Percentiles rank a stretch among this genome's conserved stretches.
Evolutionary conservation across 192 early-diverging fungal genomes (phyloP).

Genomic region (Backusella psychrophila): DNA sequence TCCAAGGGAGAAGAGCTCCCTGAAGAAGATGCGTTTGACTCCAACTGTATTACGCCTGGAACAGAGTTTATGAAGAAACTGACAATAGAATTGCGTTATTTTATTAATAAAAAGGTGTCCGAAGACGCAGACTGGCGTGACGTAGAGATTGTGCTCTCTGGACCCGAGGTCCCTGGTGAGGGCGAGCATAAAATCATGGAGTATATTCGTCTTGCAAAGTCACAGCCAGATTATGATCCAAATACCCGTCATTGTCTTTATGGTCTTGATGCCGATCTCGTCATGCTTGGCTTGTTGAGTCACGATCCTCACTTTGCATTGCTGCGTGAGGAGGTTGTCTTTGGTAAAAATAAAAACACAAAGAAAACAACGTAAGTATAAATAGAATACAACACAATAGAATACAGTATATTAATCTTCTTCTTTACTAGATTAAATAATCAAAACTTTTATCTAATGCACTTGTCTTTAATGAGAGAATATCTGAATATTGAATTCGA

Average conservation of each 20-base stretch:
- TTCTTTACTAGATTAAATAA: constrained; percentile 38
- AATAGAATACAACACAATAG: neutral
- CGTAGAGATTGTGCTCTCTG: constrained; percentile 91
- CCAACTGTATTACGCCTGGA: constrained; percentile 98
- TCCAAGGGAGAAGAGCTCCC: constrained; percentile 68
- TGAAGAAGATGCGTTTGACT: constrained; percentile 81
- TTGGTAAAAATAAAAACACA: constrained; percentile 42
- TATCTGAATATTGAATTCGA: constrained; percentile 90
- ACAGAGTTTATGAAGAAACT: constrained; percentile 95
- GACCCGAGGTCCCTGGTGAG: constrained; percentile 94
- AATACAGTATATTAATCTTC: neutral
- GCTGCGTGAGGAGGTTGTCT: constrained; percentile 93
- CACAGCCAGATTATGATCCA: constrained; percentile 78
- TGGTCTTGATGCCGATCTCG: constrained; percentile 96
- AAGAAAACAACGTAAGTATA: constrained; percentile 45
- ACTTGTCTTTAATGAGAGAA: constrained; percentile 85
- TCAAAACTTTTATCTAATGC: constrained; percentile 74
- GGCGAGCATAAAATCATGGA: constrained; percentile 99
- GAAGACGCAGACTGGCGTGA: constrained; percentile 89
- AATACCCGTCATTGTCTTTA: constrained; percentile 95
- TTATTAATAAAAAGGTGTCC: constrained; percentile 83
- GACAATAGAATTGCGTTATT: constrained; percentile 85
- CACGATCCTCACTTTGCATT: constrained; percentile 98
- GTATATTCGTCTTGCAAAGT: constrained; percentile 86
- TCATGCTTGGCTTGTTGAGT: constrained; percentile 93